Percentiles rank a stretch among this genome's conserved stretches.
Conservation (phyloP, 208 protist species). For the Trypanosoma boissoni region DNA sequence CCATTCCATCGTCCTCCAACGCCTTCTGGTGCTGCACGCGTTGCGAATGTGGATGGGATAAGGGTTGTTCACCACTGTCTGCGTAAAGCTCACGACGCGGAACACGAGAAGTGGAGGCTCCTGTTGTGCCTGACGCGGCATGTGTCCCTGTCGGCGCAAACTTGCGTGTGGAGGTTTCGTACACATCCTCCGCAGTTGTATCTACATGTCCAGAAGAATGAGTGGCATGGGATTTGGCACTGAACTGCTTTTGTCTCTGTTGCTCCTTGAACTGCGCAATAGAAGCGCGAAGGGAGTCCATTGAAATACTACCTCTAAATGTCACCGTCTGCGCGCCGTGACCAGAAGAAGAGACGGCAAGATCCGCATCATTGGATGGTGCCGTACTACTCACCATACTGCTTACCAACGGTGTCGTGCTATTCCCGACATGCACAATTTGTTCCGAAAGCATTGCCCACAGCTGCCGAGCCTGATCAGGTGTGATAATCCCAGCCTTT, state of each 20-base stretch:
- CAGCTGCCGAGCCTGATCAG: slow-evolving; percentile 77
- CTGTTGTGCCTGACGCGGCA: slow-evolving; percentile 8
- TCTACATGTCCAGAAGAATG: background rate
- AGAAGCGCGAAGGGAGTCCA: slow-evolving; percentile 65
- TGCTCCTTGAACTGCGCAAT: slow-evolving; percentile 74
- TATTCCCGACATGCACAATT: slow-evolving; percentile 53
- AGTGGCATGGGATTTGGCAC: slow-evolving; percentile 12
- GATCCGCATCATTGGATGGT: slow-evolving; percentile 1
- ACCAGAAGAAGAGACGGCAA: slow-evolving; percentile 1
- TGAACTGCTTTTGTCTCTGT: slow-evolving; percentile 36
- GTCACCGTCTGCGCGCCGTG: background rate
- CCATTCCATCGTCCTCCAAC: background rate
- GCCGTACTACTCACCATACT: background rate
- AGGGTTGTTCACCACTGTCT: slow-evolving; percentile 4
- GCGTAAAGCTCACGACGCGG: slow-evolving; percentile 1
- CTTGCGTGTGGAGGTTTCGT: slow-evolving; percentile 19
- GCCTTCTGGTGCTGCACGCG: background rate
- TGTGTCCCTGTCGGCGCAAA: slow-evolving; percentile 9
- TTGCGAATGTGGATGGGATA: no score
- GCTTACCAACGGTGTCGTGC: background rate
- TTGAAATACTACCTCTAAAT: slow-evolving; percentile 60
- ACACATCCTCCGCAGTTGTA: slow-evolving; percentile 8
- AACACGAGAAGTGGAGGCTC: slow-evolving; percentile 1
- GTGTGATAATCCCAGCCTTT: slow-evolving; percentile 73
- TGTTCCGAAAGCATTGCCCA: slow-evolving; percentile 87